These are phyloP conservation scores for Bipolaris victoriae DNA, from an alignment of 2,329 filamentous ascomycete species.

Conservation along the genomic window DNA sequence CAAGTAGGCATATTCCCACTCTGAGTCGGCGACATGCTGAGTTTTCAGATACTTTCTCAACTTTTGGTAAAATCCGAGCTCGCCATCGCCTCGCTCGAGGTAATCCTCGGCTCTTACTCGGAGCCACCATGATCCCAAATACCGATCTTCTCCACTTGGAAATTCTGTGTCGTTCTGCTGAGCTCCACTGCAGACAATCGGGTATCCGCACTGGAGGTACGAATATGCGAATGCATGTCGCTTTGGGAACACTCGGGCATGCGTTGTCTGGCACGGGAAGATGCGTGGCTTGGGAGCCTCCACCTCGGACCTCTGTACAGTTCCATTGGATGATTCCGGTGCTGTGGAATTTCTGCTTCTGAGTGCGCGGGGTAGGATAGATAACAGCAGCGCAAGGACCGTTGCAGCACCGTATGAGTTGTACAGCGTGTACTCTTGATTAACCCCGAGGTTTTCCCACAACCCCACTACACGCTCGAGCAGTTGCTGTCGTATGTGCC, in stretches of 20 bases:
- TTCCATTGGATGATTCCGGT: not conserved
- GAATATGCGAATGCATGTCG: slow-evolving; percentile 73
- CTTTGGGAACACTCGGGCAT: slow-evolving; percentile 70
- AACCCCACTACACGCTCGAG: slow-evolving; percentile 10
- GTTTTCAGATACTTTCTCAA: slow-evolving; percentile 63
- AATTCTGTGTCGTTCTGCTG: slow-evolving; percentile 20
- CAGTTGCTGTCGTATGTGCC: slow-evolving; percentile 18
- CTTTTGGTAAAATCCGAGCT: slow-evolving; percentile 67
- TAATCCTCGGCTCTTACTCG: slow-evolving; percentile 66
- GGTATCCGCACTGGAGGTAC: slow-evolving; percentile 72
- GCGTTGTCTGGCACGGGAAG: slow-evolving; percentile 69
- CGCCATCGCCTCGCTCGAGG: slow-evolving; percentile 60
- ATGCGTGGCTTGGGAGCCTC: slow-evolving; percentile 52
- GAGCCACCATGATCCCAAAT: slow-evolving; percentile 60
- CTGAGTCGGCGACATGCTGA: slow-evolving; percentile 64
- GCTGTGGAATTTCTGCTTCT: not conserved
- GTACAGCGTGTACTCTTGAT: slow-evolving; percentile 6
- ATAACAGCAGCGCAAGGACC: slow-evolving; percentile 19
- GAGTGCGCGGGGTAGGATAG: slow-evolving; percentile 5
- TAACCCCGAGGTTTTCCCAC: slow-evolving; percentile 16
- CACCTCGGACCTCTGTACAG: slow-evolving; percentile 17
- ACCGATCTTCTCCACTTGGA: slow-evolving; percentile 30
- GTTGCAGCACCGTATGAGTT: slow-evolving; percentile 14
- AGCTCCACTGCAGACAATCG: slow-evolving; percentile 65
- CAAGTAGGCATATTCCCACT: slow-evolving; percentile 72